Conservation (phyloP, 495 filamentous ascomycete species). For the Penicillium cosmopolitanum region DNA sequence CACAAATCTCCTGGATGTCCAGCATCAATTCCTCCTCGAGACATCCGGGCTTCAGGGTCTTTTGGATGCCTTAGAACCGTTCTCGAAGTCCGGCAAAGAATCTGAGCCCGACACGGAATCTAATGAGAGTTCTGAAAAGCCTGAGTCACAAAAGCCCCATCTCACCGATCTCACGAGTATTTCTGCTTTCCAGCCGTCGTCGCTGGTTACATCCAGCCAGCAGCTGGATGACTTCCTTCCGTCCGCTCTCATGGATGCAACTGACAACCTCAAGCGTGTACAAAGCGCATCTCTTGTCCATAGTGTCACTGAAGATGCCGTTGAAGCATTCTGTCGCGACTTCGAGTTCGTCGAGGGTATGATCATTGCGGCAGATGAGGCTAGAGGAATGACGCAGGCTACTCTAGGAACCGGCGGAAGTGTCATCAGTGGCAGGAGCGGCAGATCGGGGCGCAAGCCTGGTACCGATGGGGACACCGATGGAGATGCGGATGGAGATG, state of each 20-base stretch:
- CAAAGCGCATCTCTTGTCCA: slow-evolving; percentile 68
- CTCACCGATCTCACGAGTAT: slow-evolving; percentile 57
- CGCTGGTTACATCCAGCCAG: slow-evolving; percentile 69
- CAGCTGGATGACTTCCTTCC: slow-evolving; percentile 89
- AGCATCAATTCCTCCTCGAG: slow-evolving; percentile 66
- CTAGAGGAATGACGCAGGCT: slow-evolving; percentile 39
- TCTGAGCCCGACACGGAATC: slow-evolving; percentile 12
- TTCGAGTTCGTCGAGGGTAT: slow-evolving; percentile 86
- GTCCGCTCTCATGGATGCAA: slow-evolving; percentile 88
- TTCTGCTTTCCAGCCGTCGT: slow-evolving; percentile 62
- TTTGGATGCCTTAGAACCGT: slow-evolving; percentile 62
- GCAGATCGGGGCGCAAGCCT: slow-evolving; percentile 25
- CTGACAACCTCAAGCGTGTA: slow-evolving; percentile 74
- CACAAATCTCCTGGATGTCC: slow-evolving; percentile 46
- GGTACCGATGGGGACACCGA: slow-evolving; percentile 24
- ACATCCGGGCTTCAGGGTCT: slow-evolving; percentile 74
- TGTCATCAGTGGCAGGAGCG: slow-evolving; percentile 31
- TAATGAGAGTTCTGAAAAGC: slow-evolving; percentile 21
- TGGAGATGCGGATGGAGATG: slow-evolving; percentile 38
- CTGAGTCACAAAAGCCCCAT: slow-evolving; percentile 43
- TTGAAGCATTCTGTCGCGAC: slow-evolving; percentile 83
- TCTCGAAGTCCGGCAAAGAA: slow-evolving; percentile 33
- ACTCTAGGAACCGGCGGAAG: slow-evolving; percentile 32
- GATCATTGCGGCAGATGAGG: slow-evolving; percentile 63
- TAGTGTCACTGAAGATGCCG: slow-evolving; percentile 80